phyloP scores from a whole-genome alignment of 169 alveolate species.

The Plasmodium chabaudi region DNA sequence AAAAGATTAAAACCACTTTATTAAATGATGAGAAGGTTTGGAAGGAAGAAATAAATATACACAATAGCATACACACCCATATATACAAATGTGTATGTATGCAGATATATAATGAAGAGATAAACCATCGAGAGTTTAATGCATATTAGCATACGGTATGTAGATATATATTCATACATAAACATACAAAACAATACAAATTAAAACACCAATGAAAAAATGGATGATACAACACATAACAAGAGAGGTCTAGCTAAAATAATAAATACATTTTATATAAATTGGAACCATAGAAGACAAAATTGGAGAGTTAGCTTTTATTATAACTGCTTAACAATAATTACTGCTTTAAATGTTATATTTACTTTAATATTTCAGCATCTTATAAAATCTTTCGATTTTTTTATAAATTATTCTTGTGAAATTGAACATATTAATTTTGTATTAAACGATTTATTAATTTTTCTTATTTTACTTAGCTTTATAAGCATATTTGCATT shows the following conservation, averaged over 20 bases:
- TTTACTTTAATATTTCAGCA: slow-evolving; percentile 81
- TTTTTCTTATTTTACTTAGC: slow-evolving; percentile 78
- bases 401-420: slow-evolving; percentile 84
- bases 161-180: slow-evolving; percentile 1
- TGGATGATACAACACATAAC: slow-evolving; percentile 37
- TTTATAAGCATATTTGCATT: slow-evolving; percentile 35
- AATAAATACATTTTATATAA: slow-evolving; percentile 51
- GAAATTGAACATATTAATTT: slow-evolving; percentile 79
- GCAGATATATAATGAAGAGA: background rate
- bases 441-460: slow-evolving; percentile 78
- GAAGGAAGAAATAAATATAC: background rate
- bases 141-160: background rate
- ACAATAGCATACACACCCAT: background rate
- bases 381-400: slow-evolving; percentile 79
- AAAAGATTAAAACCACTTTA: too few relatives aligned
- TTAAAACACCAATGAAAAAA: background rate
- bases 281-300: slow-evolving; percentile 87
- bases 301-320: slow-evolving; percentile 87
- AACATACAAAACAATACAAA: background rate
- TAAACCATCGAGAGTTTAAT: too few relatives aligned
- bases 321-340: slow-evolving; percentile 78
- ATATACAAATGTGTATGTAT: background rate
- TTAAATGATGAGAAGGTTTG: too few relatives aligned
- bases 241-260: slow-evolving; percentile 35
- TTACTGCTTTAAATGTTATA: slow-evolving; percentile 77